A percentile compares a stretch with the other conserved stretches of the same genome.
Evolutionary conservation across 257 asterid species (phyloP).

Genomic region (Echites panduratus): DNA sequence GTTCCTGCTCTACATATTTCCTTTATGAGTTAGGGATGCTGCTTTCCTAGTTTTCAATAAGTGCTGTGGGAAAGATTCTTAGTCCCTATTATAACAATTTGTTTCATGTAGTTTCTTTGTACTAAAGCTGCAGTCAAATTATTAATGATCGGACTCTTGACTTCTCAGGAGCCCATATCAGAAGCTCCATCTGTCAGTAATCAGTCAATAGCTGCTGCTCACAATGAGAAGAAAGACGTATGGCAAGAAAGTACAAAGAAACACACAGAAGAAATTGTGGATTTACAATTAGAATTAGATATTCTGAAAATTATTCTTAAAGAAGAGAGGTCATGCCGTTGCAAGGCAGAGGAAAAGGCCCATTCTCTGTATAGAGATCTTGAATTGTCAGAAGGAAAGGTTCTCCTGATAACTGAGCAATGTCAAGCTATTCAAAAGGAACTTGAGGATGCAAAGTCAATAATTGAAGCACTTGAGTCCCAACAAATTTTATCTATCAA

Average conservation of each 20-base stretch:
- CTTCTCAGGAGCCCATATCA: conserved; percentile 63
- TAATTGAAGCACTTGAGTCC: conserved; percentile 89
- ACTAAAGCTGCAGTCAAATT: conserved; percentile 2
- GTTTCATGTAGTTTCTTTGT: not conserved
- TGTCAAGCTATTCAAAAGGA: conserved; percentile 47
- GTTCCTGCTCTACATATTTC: not conserved
- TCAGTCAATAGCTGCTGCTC: conserved; percentile 25
- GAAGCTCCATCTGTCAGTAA: conserved; percentile 43
- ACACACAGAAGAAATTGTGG: conserved; percentile 48
- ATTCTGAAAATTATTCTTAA: conserved; percentile 65
- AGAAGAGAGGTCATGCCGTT: conserved; percentile 63
- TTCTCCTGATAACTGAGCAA: conserved; percentile 39
- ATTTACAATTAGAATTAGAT: conserved; percentile 88
- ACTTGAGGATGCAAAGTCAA: conserved; percentile 50
- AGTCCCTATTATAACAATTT: not conserved
- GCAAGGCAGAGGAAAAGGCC: conserved; percentile 47
- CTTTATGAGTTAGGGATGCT: not conserved
- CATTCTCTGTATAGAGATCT: conserved; percentile 47
- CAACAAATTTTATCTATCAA: conserved; percentile 58
- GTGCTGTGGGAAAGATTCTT: not conserved
- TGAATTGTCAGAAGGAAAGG: conserved; percentile 49
- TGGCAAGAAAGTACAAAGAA: conserved; percentile 22
- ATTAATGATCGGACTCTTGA: conserved; percentile 18
- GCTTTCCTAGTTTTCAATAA: not conserved
- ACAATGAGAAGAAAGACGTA: conserved; percentile 31